These are phyloP conservation scores for Aspergillus vadensis DNA, from an alignment of 2,329 filamentous ascomycete species.

Conservation along the genomic window DNA sequence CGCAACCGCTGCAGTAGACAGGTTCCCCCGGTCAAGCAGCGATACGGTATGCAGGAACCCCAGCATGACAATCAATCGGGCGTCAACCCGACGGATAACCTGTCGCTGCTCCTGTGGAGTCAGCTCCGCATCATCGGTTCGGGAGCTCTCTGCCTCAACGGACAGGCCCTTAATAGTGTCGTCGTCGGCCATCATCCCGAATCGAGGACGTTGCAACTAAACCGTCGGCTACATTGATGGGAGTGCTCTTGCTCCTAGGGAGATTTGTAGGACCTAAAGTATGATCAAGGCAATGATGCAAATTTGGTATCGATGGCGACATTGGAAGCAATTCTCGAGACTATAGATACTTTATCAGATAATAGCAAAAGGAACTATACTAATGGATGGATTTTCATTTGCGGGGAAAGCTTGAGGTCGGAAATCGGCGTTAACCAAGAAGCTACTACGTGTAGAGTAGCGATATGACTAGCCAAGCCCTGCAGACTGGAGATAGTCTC, in stretches of 20 bases:
- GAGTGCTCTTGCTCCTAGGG: neutral
- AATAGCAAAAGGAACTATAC: no score
- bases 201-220: neutral
- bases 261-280: neutral
- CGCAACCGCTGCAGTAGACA: constrained; percentile 19
- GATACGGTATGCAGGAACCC: constrained; percentile 22
- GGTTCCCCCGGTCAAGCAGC: constrained; percentile 23
- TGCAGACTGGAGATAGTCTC: no score
- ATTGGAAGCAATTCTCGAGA: neutral
- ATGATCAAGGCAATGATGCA: neutral
- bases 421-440: neutral
- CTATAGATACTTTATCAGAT: neutral
- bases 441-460: no score
- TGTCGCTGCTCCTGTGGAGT: constrained; percentile 17
- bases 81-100: constrained; percentile 22
- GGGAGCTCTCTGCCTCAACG: neutral
- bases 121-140: neutral
- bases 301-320: neutral
- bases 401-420: neutral
- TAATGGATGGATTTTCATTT: no score
- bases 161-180: neutral
- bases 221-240: neutral
- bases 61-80: constrained; percentile 21
- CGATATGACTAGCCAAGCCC: no score
- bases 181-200: neutral